phyloP scores from a whole-genome alignment of 75 land plant species.

The Azolla pinnata region DNA sequence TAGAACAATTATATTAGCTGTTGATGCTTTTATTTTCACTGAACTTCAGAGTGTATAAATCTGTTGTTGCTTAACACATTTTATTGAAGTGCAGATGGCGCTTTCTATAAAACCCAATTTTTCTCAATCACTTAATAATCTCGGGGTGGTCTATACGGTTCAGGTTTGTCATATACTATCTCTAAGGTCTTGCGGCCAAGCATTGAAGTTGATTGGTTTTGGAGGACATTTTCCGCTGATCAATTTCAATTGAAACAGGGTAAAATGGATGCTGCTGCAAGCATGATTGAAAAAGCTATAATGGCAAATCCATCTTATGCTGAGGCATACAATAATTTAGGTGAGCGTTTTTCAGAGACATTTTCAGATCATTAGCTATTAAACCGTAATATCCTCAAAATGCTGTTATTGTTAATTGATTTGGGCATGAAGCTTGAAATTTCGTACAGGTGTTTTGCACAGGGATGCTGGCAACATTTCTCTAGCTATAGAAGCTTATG shows the following conservation, averaged over 20 bases:
- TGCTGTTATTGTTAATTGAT: neutral
- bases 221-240: neutral
- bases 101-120: constrained; percentile 82
- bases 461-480: constrained; percentile 92
- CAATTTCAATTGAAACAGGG: constrained; percentile 55
- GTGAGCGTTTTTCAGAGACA: no score
- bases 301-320: constrained; percentile 94
- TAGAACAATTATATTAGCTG: no score
- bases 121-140: constrained; percentile 94
- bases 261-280: constrained; percentile 96
- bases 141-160: constrained; percentile 96
- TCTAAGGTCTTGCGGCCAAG: no score
- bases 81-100: constrained; percentile 94
- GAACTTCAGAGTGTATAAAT: no score
- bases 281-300: constrained; percentile 97
- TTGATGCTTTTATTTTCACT: no score
- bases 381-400: neutral
- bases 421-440: no score
- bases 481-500: constrained; percentile 90
- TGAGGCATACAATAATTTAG: constrained; percentile 97
- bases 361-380: neutral
- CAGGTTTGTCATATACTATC: constrained; percentile 42
- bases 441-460: constrained; percentile 68
- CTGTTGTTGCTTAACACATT: no score
- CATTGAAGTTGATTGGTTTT: no score